phyloP scores from a whole-genome alignment of 2,329 filamentous ascomycete genomes.

The Bipolaris oryzae region DNA sequence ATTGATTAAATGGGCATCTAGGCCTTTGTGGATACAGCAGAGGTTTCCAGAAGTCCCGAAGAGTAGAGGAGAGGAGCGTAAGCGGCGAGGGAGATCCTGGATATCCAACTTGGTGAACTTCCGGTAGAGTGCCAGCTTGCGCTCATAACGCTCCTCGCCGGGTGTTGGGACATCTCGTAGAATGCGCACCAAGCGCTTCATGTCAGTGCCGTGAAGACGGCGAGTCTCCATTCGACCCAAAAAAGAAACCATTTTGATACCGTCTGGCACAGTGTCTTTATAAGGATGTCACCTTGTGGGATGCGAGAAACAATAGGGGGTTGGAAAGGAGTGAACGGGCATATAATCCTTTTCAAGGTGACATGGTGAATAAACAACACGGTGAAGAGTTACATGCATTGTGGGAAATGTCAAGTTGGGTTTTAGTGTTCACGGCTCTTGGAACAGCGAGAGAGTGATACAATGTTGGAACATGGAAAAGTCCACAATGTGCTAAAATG shows the following conservation, averaged over 20 bases:
- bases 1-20: constrained; percentile 27
- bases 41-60: constrained; percentile 17
- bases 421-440: neutral
- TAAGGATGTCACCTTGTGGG: neutral
- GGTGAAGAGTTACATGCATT: neutral
- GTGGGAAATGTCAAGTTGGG: neutral
- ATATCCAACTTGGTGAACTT: constrained; percentile 21
- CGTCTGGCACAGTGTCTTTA: neutral
- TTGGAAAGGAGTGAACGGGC: neutral
- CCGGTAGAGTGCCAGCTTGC: constrained; percentile 10
- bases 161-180: constrained; percentile 18
- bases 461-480: neutral
- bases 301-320: no score
- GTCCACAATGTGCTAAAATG: no score
- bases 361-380: constrained; percentile 12
- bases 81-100: constrained; percentile 27
- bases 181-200: constrained; percentile 32
- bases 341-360: neutral
- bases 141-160: neutral
- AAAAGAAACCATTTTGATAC: constrained; percentile 15
- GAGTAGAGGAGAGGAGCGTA: constrained; percentile 27
- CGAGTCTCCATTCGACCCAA: constrained; percentile 20
- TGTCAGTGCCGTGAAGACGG: constrained; percentile 29
- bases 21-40: constrained; percentile 33
- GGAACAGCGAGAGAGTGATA: neutral